phyloP scores from a whole-genome alignment of 345 rosid genomes.

The Lepidium africanum region DNA sequence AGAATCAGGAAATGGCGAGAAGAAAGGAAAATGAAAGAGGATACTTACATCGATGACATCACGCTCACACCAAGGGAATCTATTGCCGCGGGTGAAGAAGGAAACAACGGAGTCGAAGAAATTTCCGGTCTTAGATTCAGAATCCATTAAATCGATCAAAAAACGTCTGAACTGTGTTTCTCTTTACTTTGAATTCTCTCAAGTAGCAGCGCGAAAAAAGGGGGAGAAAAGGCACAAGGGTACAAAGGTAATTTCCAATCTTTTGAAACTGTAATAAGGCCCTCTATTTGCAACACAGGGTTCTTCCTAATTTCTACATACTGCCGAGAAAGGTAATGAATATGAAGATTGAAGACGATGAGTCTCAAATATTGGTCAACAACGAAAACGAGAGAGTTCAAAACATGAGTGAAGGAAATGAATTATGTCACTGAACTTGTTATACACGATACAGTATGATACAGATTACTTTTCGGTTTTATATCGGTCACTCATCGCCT shows the following conservation, averaged over 20 bases:
- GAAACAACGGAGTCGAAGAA: slow-evolving; percentile 46
- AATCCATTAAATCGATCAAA: slow-evolving; percentile 10
- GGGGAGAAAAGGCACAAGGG: neutral
- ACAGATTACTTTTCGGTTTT: neutral
- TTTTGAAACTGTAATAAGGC: neutral
- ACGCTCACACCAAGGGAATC: slow-evolving; percentile 79
- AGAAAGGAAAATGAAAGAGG: neutral
- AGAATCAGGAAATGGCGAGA: neutral
- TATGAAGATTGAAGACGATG: too few species aligned
- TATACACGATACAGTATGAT: too few species aligned
- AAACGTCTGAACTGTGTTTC: neutral
- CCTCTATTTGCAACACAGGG: neutral
- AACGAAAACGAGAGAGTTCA: too few species aligned
- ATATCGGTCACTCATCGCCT: neutral
- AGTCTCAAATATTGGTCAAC: too few species aligned
- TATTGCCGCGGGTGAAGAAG: slow-evolving; percentile 67
- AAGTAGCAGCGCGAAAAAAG: neutral
- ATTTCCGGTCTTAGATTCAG: slow-evolving; percentile 15
- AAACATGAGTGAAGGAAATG: too few species aligned
- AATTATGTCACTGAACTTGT: too few species aligned
- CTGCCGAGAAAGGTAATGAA: too few species aligned
- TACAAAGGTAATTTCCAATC: neutral
- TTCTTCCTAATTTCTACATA: neutral
- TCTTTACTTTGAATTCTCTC: neutral
- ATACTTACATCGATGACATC: slow-evolving; percentile 57